These are phyloP conservation scores for Buddleja alternifolia DNA, from an alignment of 257 asterid genomes.

Conservation along the genomic window DNA sequence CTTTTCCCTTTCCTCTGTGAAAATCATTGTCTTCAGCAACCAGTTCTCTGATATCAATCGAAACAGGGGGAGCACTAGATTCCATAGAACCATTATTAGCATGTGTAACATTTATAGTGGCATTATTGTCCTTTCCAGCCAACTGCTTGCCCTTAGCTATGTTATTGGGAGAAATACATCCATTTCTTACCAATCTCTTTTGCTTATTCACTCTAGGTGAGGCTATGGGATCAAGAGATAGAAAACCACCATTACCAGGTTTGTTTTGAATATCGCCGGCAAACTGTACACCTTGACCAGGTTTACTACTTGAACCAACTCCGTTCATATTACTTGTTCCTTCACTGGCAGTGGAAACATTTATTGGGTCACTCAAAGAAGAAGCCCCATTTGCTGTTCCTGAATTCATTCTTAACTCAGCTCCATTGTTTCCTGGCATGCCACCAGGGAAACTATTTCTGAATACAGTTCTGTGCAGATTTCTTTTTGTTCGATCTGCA, in stretches of 20 bases:
- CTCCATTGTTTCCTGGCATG: slow-evolving; percentile 31
- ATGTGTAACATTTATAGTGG: slow-evolving; percentile 37
- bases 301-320: slow-evolving; percentile 37
- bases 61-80: slow-evolving; percentile 39
- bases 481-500: slow-evolving; percentile 39
- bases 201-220: slow-evolving; percentile 56
- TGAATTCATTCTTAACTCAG: slow-evolving; percentile 30
- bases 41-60: slow-evolving; percentile 44
- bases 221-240: slow-evolving; percentile 34
- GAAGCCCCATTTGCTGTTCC: slow-evolving; percentile 40
- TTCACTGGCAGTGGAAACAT: slow-evolving; percentile 35
- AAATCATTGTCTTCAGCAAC: slow-evolving; percentile 51
- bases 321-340: slow-evolving; percentile 35
- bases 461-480: slow-evolving; percentile 30
- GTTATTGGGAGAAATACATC: slow-evolving; percentile 84
- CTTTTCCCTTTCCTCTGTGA: slow-evolving; percentile 68
- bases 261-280: slow-evolving; percentile 34
- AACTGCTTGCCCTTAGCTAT: slow-evolving; percentile 61
- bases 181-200: slow-evolving; percentile 83
- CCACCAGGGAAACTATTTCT: slow-evolving; percentile 35
- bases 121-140: slow-evolving; percentile 41
- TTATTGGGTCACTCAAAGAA: slow-evolving; percentile 29
- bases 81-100: slow-evolving; percentile 30
- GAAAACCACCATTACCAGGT: slow-evolving; percentile 36
- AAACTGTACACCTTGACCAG: slow-evolving; percentile 32